phyloP scores from a whole-genome alignment of 2,329 filamentous ascomycete species.

The Trichoderma breve region DNA sequence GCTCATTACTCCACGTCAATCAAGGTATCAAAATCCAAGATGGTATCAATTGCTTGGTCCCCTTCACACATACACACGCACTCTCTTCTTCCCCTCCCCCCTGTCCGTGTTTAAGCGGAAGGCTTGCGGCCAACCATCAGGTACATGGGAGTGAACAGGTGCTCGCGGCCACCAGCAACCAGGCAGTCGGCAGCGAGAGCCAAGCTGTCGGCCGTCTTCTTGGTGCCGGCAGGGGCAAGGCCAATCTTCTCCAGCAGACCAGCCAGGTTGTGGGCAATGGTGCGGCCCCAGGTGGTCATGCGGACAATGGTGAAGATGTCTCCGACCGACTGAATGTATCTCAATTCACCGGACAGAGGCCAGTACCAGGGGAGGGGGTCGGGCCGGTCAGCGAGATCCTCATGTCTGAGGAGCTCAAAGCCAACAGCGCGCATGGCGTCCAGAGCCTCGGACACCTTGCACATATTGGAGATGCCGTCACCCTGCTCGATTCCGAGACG shows the following conservation, averaged over 20 bases:
- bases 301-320: constrained; percentile 82
- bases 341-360: constrained; percentile 54
- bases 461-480: constrained; percentile 94
- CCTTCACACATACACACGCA: neutral
- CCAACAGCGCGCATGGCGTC: constrained; percentile 79
- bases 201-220: constrained; percentile 92
- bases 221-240: constrained; percentile 77
- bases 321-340: constrained; percentile 74
- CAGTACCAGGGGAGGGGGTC: constrained; percentile 21
- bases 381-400: constrained; percentile 57
- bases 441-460: constrained; percentile 74
- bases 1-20: constrained; percentile 8
- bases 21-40: constrained; percentile 12
- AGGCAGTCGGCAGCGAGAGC: constrained; percentile 79
- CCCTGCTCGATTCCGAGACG: constrained; percentile 89
- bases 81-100: neutral
- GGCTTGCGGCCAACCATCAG: constrained; percentile 94
- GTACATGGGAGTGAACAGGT: constrained; percentile 99
- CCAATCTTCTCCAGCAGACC: constrained; percentile 72
- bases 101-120: constrained; percentile 17
- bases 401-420: constrained; percentile 63
- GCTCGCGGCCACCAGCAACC: constrained; percentile 80
- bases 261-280: constrained; percentile 71
- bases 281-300: constrained; percentile 83
- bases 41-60: neutral